phyloP scores from a whole-genome alignment of 108 stramenopile species.

The Licmophora abbreviata region DNA sequence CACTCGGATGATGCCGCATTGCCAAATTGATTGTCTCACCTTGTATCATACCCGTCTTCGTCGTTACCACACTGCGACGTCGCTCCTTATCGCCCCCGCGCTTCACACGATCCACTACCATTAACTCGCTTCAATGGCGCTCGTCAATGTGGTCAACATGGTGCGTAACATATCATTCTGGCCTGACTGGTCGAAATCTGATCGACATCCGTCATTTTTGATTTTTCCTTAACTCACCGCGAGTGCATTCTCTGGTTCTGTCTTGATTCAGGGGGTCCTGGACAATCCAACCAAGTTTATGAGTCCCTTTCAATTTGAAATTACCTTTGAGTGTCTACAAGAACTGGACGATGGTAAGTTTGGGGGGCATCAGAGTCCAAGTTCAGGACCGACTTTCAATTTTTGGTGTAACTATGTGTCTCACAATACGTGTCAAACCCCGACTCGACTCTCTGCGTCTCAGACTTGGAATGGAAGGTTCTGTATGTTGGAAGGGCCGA shows the following conservation, averaged over 20 bases:
- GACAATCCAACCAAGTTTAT: constrained; percentile 91
- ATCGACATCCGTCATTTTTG: not conserved
- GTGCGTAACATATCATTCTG: constrained; percentile 34
- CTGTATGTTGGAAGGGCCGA: constrained; percentile 96
- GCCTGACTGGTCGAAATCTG: not conserved
- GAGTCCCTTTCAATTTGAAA: constrained; percentile 97
- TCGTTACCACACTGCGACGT: no score
- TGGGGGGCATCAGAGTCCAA: no score
- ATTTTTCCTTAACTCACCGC: not conserved
- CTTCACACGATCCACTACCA: no score
- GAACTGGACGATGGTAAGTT: constrained; percentile 66
- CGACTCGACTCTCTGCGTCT: no score
- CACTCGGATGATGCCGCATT: no score
- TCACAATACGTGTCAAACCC: no score
- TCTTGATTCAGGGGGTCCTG: constrained; percentile 73
- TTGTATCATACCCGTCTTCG: no score
- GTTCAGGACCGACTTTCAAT: no score
- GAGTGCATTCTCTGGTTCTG: constrained; percentile 1
- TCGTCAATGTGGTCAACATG: constrained; percentile 80
- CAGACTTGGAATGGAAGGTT: constrained; percentile 97
- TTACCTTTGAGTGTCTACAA: constrained; percentile 97
- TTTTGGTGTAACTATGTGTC: no score
- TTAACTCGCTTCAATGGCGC: no score
- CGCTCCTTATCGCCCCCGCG: no score
- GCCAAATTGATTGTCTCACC: no score